Conservation (phyloP, 1,284 basidiomycete genomes). For the Sporisorium graminicola region DNA sequence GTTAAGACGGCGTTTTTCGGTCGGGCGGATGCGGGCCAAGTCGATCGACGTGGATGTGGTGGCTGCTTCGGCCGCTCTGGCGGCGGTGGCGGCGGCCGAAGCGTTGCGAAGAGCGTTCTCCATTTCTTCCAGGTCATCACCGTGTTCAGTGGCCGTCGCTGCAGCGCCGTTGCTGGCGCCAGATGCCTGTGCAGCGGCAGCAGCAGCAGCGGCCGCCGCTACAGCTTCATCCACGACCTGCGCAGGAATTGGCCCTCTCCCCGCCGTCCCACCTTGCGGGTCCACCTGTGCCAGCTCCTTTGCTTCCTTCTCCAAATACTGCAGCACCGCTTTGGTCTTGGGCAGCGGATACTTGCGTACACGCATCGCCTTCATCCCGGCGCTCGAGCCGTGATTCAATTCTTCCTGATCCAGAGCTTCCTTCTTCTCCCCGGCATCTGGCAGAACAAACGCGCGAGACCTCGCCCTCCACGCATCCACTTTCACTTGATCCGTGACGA, state of each 20-base stretch:
- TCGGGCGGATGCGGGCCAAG: constrained; percentile 76
- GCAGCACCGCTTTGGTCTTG: constrained; percentile 54
- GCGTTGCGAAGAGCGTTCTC: constrained; percentile 51
- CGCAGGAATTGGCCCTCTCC: constrained; percentile 39
- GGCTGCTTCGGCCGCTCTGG: constrained; percentile 27
- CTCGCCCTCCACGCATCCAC: constrained; percentile 58
- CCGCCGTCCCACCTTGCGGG: constrained; percentile 28
- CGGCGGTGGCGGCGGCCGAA: constrained; percentile 5
- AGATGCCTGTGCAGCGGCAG: constrained; percentile 72
- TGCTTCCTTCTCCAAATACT: constrained; percentile 49
- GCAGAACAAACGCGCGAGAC: constrained; percentile 24
- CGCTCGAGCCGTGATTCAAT: constrained; percentile 78
- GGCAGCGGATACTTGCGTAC: constrained; percentile 53
- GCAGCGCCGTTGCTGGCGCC: constrained; percentile 67
- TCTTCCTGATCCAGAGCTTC: constrained; percentile 76
- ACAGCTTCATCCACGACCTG: constrained; percentile 19
- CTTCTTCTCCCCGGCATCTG: constrained; percentile 60
- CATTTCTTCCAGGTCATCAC: constrained; percentile 57
- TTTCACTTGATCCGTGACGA: constrained; percentile 75
- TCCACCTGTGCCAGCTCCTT: constrained; percentile 28
- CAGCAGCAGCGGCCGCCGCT: constrained; percentile 7
- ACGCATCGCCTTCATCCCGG: constrained; percentile 39
- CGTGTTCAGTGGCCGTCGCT: constrained; percentile 74
- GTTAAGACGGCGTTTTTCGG: constrained; percentile 87
- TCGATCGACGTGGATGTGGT: constrained; percentile 51